phyloP scores from a whole-genome alignment of 805 yeast species.

The Kodamaea nitidulidarum region DNA sequence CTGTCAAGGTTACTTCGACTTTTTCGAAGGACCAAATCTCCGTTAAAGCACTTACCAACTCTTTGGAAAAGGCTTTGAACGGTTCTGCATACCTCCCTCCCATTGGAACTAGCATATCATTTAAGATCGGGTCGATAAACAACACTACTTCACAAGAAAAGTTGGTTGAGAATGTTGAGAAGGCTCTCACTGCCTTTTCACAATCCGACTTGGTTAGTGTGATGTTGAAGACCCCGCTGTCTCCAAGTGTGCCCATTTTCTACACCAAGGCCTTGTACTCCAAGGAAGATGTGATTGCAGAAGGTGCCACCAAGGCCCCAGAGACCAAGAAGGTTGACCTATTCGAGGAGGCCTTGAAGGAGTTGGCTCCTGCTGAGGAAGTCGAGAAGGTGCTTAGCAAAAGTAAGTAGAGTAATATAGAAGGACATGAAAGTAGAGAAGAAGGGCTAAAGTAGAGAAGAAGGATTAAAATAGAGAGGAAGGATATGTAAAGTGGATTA shows the following conservation, averaged over 20 bases:
- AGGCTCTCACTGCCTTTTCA: constrained; percentile 48
- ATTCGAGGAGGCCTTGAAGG: constrained; percentile 77
- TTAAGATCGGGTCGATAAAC: constrained; percentile 60
- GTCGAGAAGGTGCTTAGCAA: constrained; percentile 51
- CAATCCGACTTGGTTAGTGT: constrained; percentile 49
- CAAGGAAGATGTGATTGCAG: constrained; percentile 47
- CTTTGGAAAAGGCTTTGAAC: constrained; percentile 53
- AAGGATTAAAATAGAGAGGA: no score
- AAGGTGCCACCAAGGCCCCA: constrained; percentile 17
- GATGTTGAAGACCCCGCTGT: constrained; percentile 59
- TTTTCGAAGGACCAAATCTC: constrained; percentile 40
- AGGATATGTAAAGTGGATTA: no score
- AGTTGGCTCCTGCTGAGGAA: constrained; percentile 72
- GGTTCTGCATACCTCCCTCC: constrained; percentile 66
- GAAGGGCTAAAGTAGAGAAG: constrained; percentile 12
- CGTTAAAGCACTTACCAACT: constrained; percentile 49
- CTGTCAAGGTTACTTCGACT: constrained; percentile 45
- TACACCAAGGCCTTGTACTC: constrained; percentile 53
- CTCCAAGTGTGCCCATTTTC: constrained; percentile 85
- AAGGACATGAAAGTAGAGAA: no score
- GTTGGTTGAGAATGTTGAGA: constrained; percentile 56
- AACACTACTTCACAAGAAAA: constrained; percentile 40
- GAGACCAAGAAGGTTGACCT: constrained; percentile 21
- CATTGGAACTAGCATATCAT: constrained; percentile 61
- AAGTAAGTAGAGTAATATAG: neutral